phyloP scores from a whole-genome alignment of 2,329 filamentous ascomycete species.

The Coleophoma cylindrospora region DNA sequence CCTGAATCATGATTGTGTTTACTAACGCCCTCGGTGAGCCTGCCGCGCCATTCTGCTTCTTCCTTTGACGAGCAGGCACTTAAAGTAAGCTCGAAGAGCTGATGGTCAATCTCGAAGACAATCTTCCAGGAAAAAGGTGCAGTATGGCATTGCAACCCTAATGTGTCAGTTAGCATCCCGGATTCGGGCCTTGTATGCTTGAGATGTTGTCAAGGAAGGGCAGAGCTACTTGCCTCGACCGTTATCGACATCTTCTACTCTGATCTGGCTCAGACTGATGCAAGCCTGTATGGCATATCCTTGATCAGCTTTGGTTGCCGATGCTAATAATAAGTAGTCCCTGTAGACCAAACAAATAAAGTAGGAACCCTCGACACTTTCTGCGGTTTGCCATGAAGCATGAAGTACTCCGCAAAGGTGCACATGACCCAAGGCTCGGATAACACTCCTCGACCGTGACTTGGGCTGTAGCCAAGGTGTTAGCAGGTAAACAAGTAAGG shows the following conservation, averaged over 20 bases:
- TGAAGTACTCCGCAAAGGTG: constrained; percentile 79
- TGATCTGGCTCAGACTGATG: constrained; percentile 61
- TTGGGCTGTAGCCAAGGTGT: constrained; percentile 29
- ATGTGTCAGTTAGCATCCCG: neutral
- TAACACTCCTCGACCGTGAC: constrained; percentile 54
- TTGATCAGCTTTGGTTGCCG: constrained; percentile 55
- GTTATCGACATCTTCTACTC: constrained; percentile 69
- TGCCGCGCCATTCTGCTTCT: constrained; percentile 71
- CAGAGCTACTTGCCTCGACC: constrained; percentile 51
- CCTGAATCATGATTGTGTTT: constrained; percentile 42
- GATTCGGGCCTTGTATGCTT: neutral
- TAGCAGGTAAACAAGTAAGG: neutral
- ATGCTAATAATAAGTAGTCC: constrained; percentile 72
- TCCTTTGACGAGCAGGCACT: constrained; percentile 81
- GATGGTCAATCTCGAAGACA: constrained; percentile 71
- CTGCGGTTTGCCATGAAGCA: constrained; percentile 71
- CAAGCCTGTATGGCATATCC: constrained; percentile 72
- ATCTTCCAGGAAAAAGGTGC: constrained; percentile 90
- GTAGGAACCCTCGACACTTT: constrained; percentile 69
- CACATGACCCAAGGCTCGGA: constrained; percentile 76
- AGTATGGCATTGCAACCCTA: constrained; percentile 82
- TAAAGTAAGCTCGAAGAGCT: constrained; percentile 79
- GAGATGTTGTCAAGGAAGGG: constrained; percentile 3
- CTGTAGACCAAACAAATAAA: constrained; percentile 83
- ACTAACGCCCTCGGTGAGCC: constrained; percentile 49